Base-by-base conservation (phyloP, 176 grass and related monocot genomes). In the Guadua angustifolia region DNA sequence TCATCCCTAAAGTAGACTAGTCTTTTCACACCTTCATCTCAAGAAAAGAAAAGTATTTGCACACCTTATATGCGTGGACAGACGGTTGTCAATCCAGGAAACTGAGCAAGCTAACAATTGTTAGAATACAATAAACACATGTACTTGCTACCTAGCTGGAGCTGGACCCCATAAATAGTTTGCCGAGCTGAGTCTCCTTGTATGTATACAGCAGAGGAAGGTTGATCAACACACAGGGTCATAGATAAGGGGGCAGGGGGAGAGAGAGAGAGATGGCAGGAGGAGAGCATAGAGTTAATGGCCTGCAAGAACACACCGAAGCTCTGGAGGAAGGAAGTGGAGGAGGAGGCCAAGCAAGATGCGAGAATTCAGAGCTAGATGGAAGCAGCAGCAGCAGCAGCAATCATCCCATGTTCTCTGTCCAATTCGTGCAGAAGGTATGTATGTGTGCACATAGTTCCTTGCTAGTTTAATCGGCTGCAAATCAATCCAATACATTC, bases 341-440 rank as follows among this genome's bases (percentile, higher is more conserved):
- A 82, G 86, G 19, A 71, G 85, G 22, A 21, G 66, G 81, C 7
- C 74, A 71, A 74, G 66, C 64, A 58, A 47, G 75, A 12, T 63
- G 49, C 38, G 63, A 85, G 36, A 88, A 15, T 56, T 35, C 72
- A 25, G 89, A 85, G 56, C 65, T 66, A 5, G 65, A 81, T 15
- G 55, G 52, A 65, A 64, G 57, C 56, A 64, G 77, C 18, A 44
- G 57, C 56, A 64, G 77, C 18, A 44, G 40, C 47, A 50, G 15
- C 7, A 14, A 60, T 18, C 46, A 56, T 3, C 32, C 57, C 57
- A 91, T 88, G 82, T 56, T 85, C n/a, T 85, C 82, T 3, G 71
- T 88, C 4, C 85, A 81, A 19, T 88, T 88, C 32, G 44, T 50
- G 36, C 85, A 88, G 82, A 91, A 85, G 86, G 89, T 87, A 73